phyloP scores from a whole-genome alignment of 768 basidiomycete species.

The Lactarius sp. region DNA sequence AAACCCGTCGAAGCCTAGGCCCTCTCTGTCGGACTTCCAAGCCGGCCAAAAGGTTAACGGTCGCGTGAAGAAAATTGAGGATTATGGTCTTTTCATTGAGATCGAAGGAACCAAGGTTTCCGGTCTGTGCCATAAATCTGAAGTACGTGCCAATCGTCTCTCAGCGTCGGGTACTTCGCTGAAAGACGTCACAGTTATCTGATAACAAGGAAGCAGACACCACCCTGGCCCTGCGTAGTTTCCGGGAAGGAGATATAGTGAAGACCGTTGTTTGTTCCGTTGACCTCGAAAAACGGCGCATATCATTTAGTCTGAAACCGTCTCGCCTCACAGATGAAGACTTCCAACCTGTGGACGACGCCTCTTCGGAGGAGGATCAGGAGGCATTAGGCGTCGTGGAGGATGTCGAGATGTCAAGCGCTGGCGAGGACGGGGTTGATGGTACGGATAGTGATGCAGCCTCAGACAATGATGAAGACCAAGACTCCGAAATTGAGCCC shows the following conservation, averaged over 20 bases:
- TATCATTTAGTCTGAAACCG: conserved; percentile 81
- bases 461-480: conserved; percentile 22
- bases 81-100: conserved; percentile 89
- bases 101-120: conserved; percentile 80
- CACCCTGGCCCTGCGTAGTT: conserved; percentile 66
- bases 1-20: conserved; percentile 41
- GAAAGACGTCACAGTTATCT: conserved; percentile 55
- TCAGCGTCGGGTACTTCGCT: neutral
- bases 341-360: conserved; percentile 39
- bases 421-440: conserved; percentile 25
- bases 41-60: conserved; percentile 81
- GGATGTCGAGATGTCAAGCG: conserved; percentile 31
- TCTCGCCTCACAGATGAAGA: conserved; percentile 77
- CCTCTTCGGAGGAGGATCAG: conserved; percentile 31
- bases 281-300: conserved; percentile 71
- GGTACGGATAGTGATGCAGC: conserved; percentile 10
- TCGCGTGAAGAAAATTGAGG: conserved; percentile 73
- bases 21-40: conserved; percentile 52
- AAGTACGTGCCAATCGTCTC: conserved; percentile 45
- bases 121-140: conserved; percentile 92
- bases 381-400: conserved; percentile 34
- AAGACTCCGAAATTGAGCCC: conserved; percentile 26
- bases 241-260: conserved; percentile 83
- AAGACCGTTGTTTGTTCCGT: conserved; percentile 71
- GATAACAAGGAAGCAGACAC: conserved; percentile 84